A percentile compares a stretch with the other conserved stretches of the same genome.
phyloP scores from a whole-genome alignment of 1,284 basidiomycete species.

The Salmacisia buchloeana region DNA sequence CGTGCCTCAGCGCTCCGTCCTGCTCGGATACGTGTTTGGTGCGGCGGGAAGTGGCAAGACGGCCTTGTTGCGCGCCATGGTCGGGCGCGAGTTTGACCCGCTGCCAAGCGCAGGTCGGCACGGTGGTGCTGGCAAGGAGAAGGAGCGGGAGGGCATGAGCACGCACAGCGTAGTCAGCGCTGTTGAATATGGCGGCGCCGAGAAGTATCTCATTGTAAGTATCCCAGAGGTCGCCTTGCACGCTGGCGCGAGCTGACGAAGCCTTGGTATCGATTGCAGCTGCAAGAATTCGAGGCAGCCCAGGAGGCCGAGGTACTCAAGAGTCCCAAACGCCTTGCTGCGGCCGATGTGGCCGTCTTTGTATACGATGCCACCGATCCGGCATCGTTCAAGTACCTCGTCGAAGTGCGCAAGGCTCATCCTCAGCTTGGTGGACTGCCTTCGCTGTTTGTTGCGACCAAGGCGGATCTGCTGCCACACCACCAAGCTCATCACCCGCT shows the following conservation, averaged over 20 bases:
- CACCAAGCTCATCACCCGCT: too few relatives aligned
- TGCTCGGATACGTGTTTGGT: slow-evolving; percentile 77
- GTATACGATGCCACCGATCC: slow-evolving; percentile 97
- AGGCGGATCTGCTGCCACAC: slow-evolving; percentile 89
- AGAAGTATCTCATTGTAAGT: slow-evolving; percentile 70
- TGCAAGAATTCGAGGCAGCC: slow-evolving; percentile 81
- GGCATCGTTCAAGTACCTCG: slow-evolving; percentile 97
- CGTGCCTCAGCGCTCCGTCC: slow-evolving; percentile 38
- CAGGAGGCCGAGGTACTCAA: slow-evolving; percentile 86
- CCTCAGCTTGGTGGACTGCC: slow-evolving; percentile 80
- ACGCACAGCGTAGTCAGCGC: slow-evolving; percentile 87
- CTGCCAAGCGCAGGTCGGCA: slow-evolving; percentile 5
- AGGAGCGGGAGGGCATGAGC: slow-evolving; percentile 76
- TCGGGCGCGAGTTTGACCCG: slow-evolving; percentile 62
- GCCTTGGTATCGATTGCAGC: slow-evolving; percentile 53
- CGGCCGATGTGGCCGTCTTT: slow-evolving; percentile 89
- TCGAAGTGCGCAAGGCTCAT: slow-evolving; percentile 89
- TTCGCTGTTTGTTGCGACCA: slow-evolving; percentile 94
- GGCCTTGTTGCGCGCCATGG: slow-evolving; percentile 74
- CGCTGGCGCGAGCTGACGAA: slow-evolving; percentile 9
- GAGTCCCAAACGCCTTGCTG: slow-evolving; percentile 80
- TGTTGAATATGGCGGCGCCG: slow-evolving; percentile 86
- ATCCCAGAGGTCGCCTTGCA: too few relatives aligned
- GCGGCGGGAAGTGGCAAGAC: slow-evolving; percentile 96
- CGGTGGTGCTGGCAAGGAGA: slow-evolving; percentile 52